phyloP scores from a whole-genome alignment of 140 eudicot genomes.

The Flaveria floridana region DNA sequence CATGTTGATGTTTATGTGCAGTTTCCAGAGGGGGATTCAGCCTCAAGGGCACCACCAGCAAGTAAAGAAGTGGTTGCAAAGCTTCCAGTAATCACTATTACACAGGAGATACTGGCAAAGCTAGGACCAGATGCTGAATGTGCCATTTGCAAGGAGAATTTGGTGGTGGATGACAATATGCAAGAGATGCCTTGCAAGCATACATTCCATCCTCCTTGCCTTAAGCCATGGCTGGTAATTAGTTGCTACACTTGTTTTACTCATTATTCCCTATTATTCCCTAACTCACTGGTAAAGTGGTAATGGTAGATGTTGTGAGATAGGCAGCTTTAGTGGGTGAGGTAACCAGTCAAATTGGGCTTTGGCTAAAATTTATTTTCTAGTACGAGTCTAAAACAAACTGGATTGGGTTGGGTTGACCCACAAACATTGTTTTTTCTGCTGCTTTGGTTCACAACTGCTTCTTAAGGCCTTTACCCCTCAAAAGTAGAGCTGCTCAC shows the following conservation, averaged over 20 bases:
- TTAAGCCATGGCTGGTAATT: slow-evolving; percentile 95
- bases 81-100: slow-evolving; percentile 71
- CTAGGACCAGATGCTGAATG: slow-evolving; percentile 78
- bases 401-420: not conserved
- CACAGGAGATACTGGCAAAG: slow-evolving; percentile 53
- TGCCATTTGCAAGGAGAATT: slow-evolving; percentile 81
- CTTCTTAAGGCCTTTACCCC: not conserved
- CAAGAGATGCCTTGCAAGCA: slow-evolving; percentile 98
- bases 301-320: no score
- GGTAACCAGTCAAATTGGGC: not conserved
- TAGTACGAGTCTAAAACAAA: not conserved
- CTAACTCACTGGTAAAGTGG: not conserved
- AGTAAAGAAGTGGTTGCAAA: slow-evolving; percentile 87
- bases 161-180: slow-evolving; percentile 68
- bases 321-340: not conserved
- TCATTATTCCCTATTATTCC: not conserved
- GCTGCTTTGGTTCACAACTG: no score
- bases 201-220: slow-evolving; percentile 88
- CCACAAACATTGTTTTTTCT: not conserved
- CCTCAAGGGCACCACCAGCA: slow-evolving; percentile 80
- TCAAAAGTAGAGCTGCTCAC: not conserved
- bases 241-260: not conserved
- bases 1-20: slow-evolving; percentile 24
- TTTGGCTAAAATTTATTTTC: not conserved
- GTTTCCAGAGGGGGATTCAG: slow-evolving; percentile 59